These are phyloP conservation scores for Penicillium longicatenatum DNA, from an alignment of 495 filamentous ascomycete genomes.

Conservation along the genomic window DNA sequence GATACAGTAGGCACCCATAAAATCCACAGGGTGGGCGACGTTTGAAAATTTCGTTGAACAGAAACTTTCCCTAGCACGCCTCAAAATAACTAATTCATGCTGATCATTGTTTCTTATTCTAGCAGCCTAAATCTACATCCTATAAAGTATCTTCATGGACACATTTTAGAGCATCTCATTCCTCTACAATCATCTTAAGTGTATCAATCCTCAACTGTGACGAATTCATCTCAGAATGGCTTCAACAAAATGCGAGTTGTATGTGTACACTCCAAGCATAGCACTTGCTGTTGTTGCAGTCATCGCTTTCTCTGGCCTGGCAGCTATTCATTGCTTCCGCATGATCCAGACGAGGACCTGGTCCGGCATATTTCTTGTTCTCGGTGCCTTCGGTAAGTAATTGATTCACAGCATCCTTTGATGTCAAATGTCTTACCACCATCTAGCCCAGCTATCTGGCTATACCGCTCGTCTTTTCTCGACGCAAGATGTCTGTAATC, in stretches of 20 bases:
- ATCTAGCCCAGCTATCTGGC: slow-evolving; percentile 6
- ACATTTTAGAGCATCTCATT: background rate
- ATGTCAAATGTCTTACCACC: background rate
- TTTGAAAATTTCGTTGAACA: too few species aligned
- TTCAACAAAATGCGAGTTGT: slow-evolving; percentile 5
- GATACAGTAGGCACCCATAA: too few species aligned
- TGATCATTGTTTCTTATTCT: too few species aligned
- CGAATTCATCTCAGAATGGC: slow-evolving; percentile 1
- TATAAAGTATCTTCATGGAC: too few species aligned
- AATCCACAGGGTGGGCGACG: too few species aligned
- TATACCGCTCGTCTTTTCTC: slow-evolving; percentile 8
- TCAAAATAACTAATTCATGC: too few species aligned
- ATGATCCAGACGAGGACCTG: slow-evolving; percentile 8
- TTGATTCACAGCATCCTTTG: background rate
- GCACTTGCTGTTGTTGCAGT: slow-evolving; percentile 9
- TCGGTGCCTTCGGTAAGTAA: slow-evolving; percentile 8
- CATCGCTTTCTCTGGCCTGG: slow-evolving; percentile 2
- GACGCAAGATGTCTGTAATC: slow-evolving; percentile 1
- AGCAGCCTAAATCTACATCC: too few species aligned
- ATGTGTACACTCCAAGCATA: slow-evolving; percentile 9
- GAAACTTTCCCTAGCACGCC: too few species aligned
- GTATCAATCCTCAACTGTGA: too few species aligned
- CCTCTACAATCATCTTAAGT: background rate
- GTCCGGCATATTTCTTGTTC: slow-evolving; percentile 7
- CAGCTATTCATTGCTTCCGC: slow-evolving; percentile 1